Base-by-base conservation (phyloP, 108 stramenopile genomes). In the Parietichytrium sp. region DNA sequence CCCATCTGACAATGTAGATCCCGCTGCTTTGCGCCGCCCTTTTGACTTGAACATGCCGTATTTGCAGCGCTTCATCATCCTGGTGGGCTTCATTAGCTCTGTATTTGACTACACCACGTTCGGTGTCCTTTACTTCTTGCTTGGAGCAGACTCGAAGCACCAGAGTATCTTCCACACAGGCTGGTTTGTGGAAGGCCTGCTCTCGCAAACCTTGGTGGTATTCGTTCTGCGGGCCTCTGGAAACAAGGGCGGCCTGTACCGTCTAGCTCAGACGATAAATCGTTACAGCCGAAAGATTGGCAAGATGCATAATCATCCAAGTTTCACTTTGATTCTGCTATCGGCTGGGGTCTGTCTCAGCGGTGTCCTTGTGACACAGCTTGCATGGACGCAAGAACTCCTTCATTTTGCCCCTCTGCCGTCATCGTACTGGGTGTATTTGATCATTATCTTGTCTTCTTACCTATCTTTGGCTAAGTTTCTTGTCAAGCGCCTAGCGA, bases 111-210 rank as follows among this genome's bases (percentile, higher is more conserved):
- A 42, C 61, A 38, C 45, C 61, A 72, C 61, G 8, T 72, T 72
- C 45, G 61, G 20, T 6, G 20, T 25, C 16, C 42, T 72, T 0
- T 72, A 72, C 33, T 27, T 72, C 8, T 10, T 72, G 15, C 61
- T 72, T 15, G 61, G 61, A 16, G 61, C 61, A 6, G 61, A 72
- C 42, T 33, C 36, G 42, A 45, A 33, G 33, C 61, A 72, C 23
- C 61, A 72, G 61, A 15, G n/a, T 6, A 33, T 72, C 42, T 72
- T 72, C 61, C 61, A 72, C 42, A 72, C 61, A 2, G 61, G 61
- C 61, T 72, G 61, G 61, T 72, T 72, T 20, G 61, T 72, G 33
- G 61, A 72, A 27, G 61, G 61, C 33, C 42, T 72, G 20, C 38
- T 72, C 6, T 72, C 61, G 10, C 61, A 72, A 42, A 72, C 61